Evolutionary conservation across 2,329 filamentous ascomycete species (phyloP).

Genomic region (Atkinsonella texensis): DNA sequence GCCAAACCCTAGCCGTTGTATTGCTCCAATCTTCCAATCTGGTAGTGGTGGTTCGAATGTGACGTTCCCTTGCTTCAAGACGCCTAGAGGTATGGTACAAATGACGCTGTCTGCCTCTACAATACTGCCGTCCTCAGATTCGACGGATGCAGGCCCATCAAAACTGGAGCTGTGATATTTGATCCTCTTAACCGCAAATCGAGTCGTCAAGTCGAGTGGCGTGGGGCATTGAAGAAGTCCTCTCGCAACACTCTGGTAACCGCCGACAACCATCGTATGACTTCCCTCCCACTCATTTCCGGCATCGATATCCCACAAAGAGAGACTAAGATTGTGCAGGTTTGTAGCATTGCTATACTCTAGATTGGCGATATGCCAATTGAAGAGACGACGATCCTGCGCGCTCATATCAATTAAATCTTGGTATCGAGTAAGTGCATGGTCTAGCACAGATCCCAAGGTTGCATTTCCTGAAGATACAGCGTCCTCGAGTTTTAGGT

Average conservation of each 20-base stretch:
- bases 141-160: constrained; percentile 43
- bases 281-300: constrained; percentile 95
- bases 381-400: constrained; percentile 80
- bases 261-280: constrained; percentile 86
- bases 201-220: constrained; percentile 64
- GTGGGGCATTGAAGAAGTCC: constrained; percentile 69
- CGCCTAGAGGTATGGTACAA: constrained; percentile 78
- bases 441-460: constrained; percentile 81
- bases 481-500: constrained; percentile 58
- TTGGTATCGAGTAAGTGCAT: constrained; percentile 81
- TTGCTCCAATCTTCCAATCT: constrained; percentile 68
- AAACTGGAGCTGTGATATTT: constrained; percentile 42
- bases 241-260: constrained; percentile 86
- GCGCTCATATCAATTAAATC: constrained; percentile 69
- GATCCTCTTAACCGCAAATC: constrained; percentile 61
- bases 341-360: constrained; percentile 95
- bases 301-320: constrained; percentile 92
- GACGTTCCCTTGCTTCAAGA: constrained; percentile 72
- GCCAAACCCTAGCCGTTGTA: constrained; percentile 79
- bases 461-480: constrained; percentile 57
- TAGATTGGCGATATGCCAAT: constrained; percentile 97
- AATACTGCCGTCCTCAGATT: constrained; percentile 64
- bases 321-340: constrained; percentile 73
- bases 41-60: constrained; percentile 88
- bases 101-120: constrained; percentile 87